Evolutionary conservation across 805 yeast genomes (phyloP).

Genomic region (Kazachstania africana): DNA sequence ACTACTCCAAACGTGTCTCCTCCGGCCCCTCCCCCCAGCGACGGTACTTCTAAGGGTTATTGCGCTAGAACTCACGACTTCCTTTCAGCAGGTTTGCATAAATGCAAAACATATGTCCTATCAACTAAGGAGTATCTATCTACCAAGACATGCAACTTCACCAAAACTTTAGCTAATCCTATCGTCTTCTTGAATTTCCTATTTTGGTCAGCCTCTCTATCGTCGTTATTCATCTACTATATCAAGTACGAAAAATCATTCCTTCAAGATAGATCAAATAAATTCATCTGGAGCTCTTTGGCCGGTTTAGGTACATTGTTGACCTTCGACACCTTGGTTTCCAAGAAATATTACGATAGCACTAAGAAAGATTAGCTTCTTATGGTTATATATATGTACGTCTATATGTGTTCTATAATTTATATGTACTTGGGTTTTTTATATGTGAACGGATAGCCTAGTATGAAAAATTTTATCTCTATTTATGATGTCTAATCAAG

Average conservation of each 20-base stretch:
- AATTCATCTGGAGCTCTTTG: constrained; percentile 38
- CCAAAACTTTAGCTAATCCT: constrained; percentile 46
- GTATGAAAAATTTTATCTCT: background rate
- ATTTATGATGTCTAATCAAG: background rate
- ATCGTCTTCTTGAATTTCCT: constrained; percentile 45
- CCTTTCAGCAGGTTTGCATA: background rate
- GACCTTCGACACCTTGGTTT: constrained; percentile 42
- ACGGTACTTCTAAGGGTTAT: background rate
- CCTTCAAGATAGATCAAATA: constrained; percentile 32
- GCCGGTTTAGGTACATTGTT: constrained; percentile 43
- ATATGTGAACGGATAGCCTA: background rate
- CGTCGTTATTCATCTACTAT: constrained; percentile 39
- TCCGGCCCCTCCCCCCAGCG: no score
- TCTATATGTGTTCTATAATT: background rate
- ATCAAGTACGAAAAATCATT: constrained; percentile 39
- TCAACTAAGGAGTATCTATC: background rate
- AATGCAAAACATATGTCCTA: background rate
- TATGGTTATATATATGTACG: background rate
- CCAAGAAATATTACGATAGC: constrained; percentile 42
- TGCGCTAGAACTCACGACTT: background rate
- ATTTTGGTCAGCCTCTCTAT: constrained; percentile 35
- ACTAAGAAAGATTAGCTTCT: constrained; percentile 32
- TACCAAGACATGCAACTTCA: no score
- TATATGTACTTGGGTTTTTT: background rate
- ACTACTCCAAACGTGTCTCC: background rate